Evolutionary conservation across 441 rosid genomes (phyloP), one percentile per base, ranked within the genome.

Genomic region (Populus hybrid): DNA sequence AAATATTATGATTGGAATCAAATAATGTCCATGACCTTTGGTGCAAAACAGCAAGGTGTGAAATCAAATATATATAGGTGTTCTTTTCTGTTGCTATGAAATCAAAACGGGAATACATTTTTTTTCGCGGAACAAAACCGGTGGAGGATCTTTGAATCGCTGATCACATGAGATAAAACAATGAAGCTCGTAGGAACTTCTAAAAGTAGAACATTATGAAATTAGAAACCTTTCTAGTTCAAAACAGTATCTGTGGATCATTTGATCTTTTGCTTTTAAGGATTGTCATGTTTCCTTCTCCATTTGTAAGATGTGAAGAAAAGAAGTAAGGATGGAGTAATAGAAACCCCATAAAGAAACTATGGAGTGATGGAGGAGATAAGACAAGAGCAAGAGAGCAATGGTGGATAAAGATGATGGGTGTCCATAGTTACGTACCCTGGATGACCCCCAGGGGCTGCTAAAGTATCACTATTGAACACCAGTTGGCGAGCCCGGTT

Each of bases 401-500:
- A 65, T 3, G 70, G 24, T 18, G 64, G 38, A 28, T 26, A 50
- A 42, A 56, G 33, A 63, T 40, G 21, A 56, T 45, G 18, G 26
- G 53, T 16, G 61, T 21, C 65, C 28, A 42, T 21, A 45, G 38
- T 23, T 36, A 67, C 77, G 65, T 83, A 90, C 95, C 90, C 87
- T 68, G 85, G 83, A 36, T 88, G 88, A 59, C 76, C 79, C 10
- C 84, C 87, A 74, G 78, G 93, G 65, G 80, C 79, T 73, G 87
- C 84, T 84, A 87, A 76, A 88, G 74, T 88, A 79, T 94, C 97
- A 83, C 84, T 89, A 71, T 77, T 91, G 85, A 89, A 91, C 83
- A 95, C 97, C 83, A 95, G 88, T 89, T 94, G 97, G 82, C 98
- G 98, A 87, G 99, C 99, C 68, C 90, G 89, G 90, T 90, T 95